Conservation (phyloP, 495 filamentous ascomycete genomes). For the Penicillium canariense region DNA sequence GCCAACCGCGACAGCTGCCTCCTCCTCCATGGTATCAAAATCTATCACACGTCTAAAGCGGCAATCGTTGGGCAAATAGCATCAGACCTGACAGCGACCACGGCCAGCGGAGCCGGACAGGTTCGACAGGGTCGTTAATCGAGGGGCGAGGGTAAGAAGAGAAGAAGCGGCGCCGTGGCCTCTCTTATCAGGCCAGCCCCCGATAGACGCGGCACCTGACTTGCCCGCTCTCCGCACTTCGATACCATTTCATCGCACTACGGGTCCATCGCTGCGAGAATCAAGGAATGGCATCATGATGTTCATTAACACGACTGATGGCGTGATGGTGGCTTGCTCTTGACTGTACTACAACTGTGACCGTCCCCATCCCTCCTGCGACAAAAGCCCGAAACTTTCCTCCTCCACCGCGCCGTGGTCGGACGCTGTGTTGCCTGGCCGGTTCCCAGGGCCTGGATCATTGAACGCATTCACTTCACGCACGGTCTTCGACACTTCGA, state of each 20-base stretch:
- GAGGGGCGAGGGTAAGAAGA: constrained; percentile 4
- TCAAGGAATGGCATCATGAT: constrained; percentile 7
- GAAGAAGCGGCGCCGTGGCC: constrained; percentile 16
- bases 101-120: constrained; percentile 14
- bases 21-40: constrained; percentile 32
- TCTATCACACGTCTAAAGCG: constrained; percentile 6
- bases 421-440: constrained; percentile 48
- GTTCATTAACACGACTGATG: constrained; percentile 1
- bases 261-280: background rate
- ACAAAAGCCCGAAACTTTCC: constrained; percentile 48
- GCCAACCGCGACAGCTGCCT: constrained; percentile 29
- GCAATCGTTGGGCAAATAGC: background rate
- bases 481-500: constrained; percentile 59
- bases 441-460: constrained; percentile 55
- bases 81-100: constrained; percentile 29
- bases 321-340: constrained; percentile 5
- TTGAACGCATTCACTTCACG: constrained; percentile 52
- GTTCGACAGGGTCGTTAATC: background rate
- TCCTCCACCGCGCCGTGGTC: constrained; percentile 35
- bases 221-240: constrained; percentile 10
- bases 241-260: background rate
- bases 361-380: constrained; percentile 42
- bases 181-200: constrained; percentile 17
- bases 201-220: constrained; percentile 20
- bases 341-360: constrained; percentile 18